A percentile compares a stretch with the other conserved stretches of the same genome.
These are phyloP conservation scores for Hygrophila difformis DNA, from an alignment of 257 asterid species.

Conservation along the genomic window DNA sequence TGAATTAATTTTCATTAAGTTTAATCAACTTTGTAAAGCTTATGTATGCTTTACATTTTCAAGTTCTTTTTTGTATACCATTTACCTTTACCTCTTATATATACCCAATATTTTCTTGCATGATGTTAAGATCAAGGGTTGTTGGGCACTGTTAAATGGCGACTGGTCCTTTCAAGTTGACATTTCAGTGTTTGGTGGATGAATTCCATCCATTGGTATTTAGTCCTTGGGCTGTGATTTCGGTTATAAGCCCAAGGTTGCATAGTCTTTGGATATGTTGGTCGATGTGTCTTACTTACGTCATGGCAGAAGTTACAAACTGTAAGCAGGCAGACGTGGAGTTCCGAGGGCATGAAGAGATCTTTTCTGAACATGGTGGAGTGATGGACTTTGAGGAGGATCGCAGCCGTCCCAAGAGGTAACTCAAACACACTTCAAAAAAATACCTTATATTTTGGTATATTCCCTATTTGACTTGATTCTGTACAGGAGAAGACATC, in stretches of 20 bases:
- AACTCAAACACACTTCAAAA: conserved; percentile 1
- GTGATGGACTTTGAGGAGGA: conserved; percentile 90
- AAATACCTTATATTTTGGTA: not conserved
- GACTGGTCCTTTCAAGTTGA: too few relatives aligned
- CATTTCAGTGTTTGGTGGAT: too few relatives aligned
- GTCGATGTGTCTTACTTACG: conserved; percentile 93
- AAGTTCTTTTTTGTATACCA: too few relatives aligned
- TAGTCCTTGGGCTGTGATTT: too few relatives aligned
- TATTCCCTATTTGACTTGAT: conserved; percentile 3
- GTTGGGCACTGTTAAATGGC: too few relatives aligned
- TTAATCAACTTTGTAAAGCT: too few relatives aligned
- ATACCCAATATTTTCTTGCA: too few relatives aligned
- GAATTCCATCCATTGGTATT: too few relatives aligned
- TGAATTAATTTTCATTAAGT: too few relatives aligned
- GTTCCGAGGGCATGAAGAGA: conserved; percentile 81
- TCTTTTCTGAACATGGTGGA: conserved; percentile 82
- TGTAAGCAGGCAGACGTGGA: conserved; percentile 84
- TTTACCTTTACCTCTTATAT: too few relatives aligned
- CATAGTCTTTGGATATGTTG: conserved; percentile 47
- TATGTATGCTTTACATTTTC: too few relatives aligned
- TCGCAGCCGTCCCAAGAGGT: conserved; percentile 86
- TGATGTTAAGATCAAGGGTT: too few relatives aligned
- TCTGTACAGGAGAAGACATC: conserved; percentile 33
- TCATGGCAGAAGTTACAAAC: conserved; percentile 95
- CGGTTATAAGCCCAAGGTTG: conserved; percentile 15